Percentiles rank a stretch among this genome's conserved stretches.
Conservation (phyloP, 345 rosid genomes). For the Isatis tinctoria region DNA sequence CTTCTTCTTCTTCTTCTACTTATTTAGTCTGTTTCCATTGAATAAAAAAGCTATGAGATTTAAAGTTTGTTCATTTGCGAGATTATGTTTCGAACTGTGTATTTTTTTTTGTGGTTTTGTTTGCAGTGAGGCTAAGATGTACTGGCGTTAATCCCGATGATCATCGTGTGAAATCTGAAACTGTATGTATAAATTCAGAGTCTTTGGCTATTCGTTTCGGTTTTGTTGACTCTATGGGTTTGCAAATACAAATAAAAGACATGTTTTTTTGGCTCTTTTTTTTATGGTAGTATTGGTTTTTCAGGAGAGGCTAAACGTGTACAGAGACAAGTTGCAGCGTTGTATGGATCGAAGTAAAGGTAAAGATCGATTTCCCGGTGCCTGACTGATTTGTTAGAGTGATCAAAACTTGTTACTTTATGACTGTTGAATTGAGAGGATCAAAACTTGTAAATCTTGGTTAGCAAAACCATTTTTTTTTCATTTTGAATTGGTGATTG, state of each 20-base stretch:
- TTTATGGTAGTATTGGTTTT: neutral
- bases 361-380: constrained; percentile 19
- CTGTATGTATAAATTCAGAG: constrained; percentile 42
- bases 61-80: neutral
- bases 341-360: constrained; percentile 67
- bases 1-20: neutral
- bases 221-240: neutral
- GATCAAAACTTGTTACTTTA: neutral
- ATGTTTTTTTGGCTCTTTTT: neutral
- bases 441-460: neutral
- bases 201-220: constrained; percentile 2
- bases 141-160: constrained; percentile 71
- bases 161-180: constrained; percentile 84
- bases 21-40: neutral
- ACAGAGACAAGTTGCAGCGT: constrained; percentile 60
- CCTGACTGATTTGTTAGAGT: neutral
- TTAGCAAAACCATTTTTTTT: constrained; percentile 3
- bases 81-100: neutral
- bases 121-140: constrained; percentile 82
- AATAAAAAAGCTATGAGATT: neutral
- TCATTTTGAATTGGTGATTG: constrained; percentile 1
- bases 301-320: constrained; percentile 74
- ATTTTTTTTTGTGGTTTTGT: neutral
- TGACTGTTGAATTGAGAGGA: neutral
- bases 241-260: neutral